A percentile compares a stretch with the other conserved stretches of the same genome.
Conservation (phyloP, 805 yeast genomes). For the Wickerhamiella allomyrinae region DNA sequence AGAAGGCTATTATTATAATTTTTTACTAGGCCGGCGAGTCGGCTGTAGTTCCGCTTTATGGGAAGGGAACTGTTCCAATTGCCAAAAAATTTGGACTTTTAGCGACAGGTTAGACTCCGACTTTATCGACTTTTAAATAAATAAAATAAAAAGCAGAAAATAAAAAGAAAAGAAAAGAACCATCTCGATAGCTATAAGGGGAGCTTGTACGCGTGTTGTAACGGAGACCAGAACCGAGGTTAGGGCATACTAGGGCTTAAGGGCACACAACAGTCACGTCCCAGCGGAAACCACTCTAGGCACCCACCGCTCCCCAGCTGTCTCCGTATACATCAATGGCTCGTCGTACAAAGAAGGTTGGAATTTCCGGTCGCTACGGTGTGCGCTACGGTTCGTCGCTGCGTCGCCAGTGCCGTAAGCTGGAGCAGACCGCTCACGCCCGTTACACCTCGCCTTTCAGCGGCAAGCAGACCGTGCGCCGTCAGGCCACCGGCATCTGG, state of each 20-base stretch:
- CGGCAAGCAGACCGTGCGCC: constrained; percentile 96
- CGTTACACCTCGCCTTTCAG: constrained; percentile 99
- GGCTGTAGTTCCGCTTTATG: too few relatives aligned
- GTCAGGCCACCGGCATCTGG: constrained; percentile 99
- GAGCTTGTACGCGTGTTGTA: too few relatives aligned
- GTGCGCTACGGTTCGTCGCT: constrained; percentile 99
- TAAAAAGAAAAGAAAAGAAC: too few relatives aligned
- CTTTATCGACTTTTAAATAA: too few relatives aligned
- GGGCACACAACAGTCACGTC: neutral
- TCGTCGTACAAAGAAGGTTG: constrained; percentile 99
- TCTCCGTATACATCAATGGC: constrained; percentile 35
- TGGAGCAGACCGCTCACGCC: constrained; percentile 98
- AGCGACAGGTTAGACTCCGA: too few relatives aligned
- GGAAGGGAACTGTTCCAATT: too few relatives aligned
- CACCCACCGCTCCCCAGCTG: neutral
- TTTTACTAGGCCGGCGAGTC: too few relatives aligned
- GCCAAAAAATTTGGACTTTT: too few relatives aligned
- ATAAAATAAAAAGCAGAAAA: too few relatives aligned
- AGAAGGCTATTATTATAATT: too few relatives aligned
- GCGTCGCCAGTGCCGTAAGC: constrained; percentile 99
- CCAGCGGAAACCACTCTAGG: neutral
- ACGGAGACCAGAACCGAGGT: too few relatives aligned
- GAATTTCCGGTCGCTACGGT: constrained; percentile 99
- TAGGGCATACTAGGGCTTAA: neutral
- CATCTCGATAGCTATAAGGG: too few relatives aligned